Evolutionary conservation across 2,329 filamentous ascomycete genomes (phyloP).

Genomic region (Lachnellula arida): DNA sequence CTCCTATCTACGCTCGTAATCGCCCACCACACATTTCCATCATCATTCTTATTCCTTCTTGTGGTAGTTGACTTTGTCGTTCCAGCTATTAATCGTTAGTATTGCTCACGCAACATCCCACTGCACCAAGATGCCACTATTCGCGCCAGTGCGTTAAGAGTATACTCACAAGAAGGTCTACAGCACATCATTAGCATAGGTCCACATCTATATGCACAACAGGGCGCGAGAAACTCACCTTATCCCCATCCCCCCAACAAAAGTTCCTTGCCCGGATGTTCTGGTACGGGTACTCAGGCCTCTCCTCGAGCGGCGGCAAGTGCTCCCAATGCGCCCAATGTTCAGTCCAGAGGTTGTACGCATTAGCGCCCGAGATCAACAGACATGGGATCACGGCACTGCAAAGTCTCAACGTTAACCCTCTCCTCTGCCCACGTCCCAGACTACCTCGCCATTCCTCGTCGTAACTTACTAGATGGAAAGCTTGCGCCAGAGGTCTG

Average conservation of each 20-base stretch:
- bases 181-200: slow-evolving; percentile 11
- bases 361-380: slow-evolving; percentile 70
- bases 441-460: slow-evolving; percentile 1
- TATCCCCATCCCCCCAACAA: slow-evolving; percentile 92
- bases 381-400: slow-evolving; percentile 74
- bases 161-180: slow-evolving; percentile 62
- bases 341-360: slow-evolving; percentile 86
- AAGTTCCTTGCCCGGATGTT: slow-evolving; percentile 97
- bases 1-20: not conserved
- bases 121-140: slow-evolving; percentile 2
- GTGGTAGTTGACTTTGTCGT: slow-evolving; percentile 92
- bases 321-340: slow-evolving; percentile 97
- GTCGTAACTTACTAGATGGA: slow-evolving; percentile 75
- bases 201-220: slow-evolving; percentile 9
- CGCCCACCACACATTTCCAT: not conserved
- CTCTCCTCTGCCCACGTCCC: slow-evolving; percentile 3
- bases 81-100: slow-evolving; percentile 64
- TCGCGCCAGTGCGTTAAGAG: not conserved
- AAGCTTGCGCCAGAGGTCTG: slow-evolving; percentile 93
- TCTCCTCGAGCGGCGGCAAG: slow-evolving; percentile 82
- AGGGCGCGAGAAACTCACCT: slow-evolving; percentile 52
- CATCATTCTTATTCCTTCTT: slow-evolving; percentile 42
- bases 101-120: not conserved
- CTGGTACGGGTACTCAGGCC: slow-evolving; percentile 91
- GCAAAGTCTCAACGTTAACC: slow-evolving; percentile 12